Evolutionary conservation across 352 stramenopile species (phyloP), one percentile per base, ranked within the genome.

Genomic region (Phytophthora pisi): DNA sequence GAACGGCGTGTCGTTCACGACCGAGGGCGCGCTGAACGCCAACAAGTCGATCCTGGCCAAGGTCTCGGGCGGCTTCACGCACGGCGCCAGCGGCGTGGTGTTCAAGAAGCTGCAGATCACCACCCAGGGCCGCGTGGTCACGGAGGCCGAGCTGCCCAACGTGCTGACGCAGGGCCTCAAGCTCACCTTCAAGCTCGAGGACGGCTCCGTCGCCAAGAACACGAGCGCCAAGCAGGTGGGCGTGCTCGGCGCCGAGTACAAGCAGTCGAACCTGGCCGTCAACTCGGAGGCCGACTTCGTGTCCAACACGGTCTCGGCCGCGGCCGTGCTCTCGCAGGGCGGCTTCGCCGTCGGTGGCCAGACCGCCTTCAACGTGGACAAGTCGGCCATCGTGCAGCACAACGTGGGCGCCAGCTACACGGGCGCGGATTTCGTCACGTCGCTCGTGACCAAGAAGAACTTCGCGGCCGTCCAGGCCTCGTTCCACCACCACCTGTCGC

Each of bases 91-190:
- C 58, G 79, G 84, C 47, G 77, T 92, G 20, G 79, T 90, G 43
- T 91, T 93, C 70, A 93, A 91, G 82, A 95, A 95, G 82, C 81
- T 95, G 64, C 86, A 95, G 79, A 83, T 92, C 60, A 93, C 84
- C 34, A 95, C 84, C 18, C 81, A 91, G 65, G 86, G 86, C 45
- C 81, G 83, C n/a, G 62, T 95, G 46, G 60, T 95, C 36, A 89
- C 83, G 40, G 86, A 95, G 72, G 84, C 82, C 11, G 86, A 95
- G 67, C 70, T 92, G 23, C 82, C 84, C 23, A 92, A 95, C 69
- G 83, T 90, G 56, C 64, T 91, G 64, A 91, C 82, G 2, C 67
- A 92, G 54, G 84, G 84, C 23, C 76, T 95, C 4, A 93, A 92
- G 78, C 70, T 95, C 60, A 90, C 82, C 3, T 90, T 91, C 75